Conservation (phyloP, 2,329 filamentous ascomycete genomes). For the Sporothrix mexicana region DNA sequence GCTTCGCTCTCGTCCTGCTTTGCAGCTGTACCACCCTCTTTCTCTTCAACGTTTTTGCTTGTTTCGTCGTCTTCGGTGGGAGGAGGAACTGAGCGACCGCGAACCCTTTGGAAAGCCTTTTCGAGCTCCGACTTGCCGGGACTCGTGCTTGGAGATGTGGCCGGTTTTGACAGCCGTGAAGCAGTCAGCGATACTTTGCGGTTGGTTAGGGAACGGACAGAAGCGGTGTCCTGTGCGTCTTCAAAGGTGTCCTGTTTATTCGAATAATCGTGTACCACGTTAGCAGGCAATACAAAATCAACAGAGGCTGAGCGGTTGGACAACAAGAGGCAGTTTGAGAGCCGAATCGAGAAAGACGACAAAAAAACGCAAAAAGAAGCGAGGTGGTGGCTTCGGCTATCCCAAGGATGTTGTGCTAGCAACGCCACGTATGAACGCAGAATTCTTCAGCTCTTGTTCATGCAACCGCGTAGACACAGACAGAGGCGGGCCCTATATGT, state of each 20-base stretch:
- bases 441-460: conserved; percentile 20
- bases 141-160: conserved; percentile 37
- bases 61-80: conserved; percentile 34
- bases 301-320: conserved; percentile 6
- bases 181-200: conserved; percentile 48
- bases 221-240: conserved; percentile 74
- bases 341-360: not conserved
- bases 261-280: not conserved
- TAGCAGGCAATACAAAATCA: conserved; percentile 23
- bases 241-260: conserved; percentile 75
- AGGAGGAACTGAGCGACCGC: conserved; percentile 24
- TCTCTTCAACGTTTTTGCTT: conserved; percentile 45
- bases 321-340: not conserved
- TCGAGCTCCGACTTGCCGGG: conserved; percentile 43
- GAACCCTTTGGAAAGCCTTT: conserved; percentile 37
- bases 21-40: conserved; percentile 40
- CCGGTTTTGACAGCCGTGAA: conserved; percentile 40
- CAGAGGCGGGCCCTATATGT: conserved; percentile 14
- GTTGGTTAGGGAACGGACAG: conserved; percentile 68
- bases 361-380: not conserved
- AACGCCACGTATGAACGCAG: conserved; percentile 28
- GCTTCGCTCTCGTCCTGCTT: conserved; percentile 38
- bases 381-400: conserved; percentile 23
- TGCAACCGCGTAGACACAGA: conserved; percentile 27
- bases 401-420: conserved; percentile 4